These are phyloP conservation scores for Globisporangium perplexum DNA, from an alignment of 352 stramenopile genomes.

Conservation along the genomic window DNA sequence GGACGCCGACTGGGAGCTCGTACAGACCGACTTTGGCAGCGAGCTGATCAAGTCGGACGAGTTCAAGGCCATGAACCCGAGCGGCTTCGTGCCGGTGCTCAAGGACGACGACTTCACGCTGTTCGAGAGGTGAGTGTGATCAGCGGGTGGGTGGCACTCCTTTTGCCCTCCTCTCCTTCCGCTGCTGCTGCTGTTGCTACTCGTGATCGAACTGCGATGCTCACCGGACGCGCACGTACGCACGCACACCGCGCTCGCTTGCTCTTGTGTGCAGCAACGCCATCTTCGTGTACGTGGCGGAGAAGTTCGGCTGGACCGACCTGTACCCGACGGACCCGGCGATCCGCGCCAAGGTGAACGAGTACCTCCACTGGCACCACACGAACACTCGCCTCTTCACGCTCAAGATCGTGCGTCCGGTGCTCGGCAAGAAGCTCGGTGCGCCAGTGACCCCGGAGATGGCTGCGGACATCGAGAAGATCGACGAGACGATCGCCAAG, in stretches of 20 bases:
- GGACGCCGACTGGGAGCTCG: slow-evolving; percentile 25
- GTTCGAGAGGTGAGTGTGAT: slow-evolving; percentile 30
- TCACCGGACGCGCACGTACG: no score
- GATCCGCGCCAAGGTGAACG: slow-evolving; percentile 49
- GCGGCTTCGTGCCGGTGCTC: slow-evolving; percentile 38
- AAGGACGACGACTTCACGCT: slow-evolving; percentile 55
- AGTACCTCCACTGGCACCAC: slow-evolving; percentile 74
- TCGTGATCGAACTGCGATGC: no score
- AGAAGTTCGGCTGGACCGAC: slow-evolving; percentile 52
- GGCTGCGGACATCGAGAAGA: slow-evolving; percentile 22
- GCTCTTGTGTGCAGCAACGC: slow-evolving; percentile 18
- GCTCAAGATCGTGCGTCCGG: slow-evolving; percentile 32
- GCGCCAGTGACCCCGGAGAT: slow-evolving; percentile 28
- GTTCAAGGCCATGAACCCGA: slow-evolving; percentile 51
- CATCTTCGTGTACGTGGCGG: slow-evolving; percentile 47
- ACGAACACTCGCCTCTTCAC: slow-evolving; percentile 48
- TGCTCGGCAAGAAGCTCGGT: slow-evolving; percentile 24
- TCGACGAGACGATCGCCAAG: slow-evolving; percentile 31
- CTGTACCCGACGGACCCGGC: slow-evolving; percentile 40
- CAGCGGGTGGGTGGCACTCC: neutral
- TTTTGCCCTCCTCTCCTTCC: neutral
- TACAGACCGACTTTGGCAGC: slow-evolving; percentile 25
- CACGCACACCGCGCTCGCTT: no score
- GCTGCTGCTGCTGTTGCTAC: no score
- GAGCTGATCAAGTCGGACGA: slow-evolving; percentile 38